A percentile compares a stretch with the other conserved stretches of the same genome.
Evolutionary conservation across 73 alveolate species (phyloP).

Genomic region (Diophrys appendiculata): DNA sequence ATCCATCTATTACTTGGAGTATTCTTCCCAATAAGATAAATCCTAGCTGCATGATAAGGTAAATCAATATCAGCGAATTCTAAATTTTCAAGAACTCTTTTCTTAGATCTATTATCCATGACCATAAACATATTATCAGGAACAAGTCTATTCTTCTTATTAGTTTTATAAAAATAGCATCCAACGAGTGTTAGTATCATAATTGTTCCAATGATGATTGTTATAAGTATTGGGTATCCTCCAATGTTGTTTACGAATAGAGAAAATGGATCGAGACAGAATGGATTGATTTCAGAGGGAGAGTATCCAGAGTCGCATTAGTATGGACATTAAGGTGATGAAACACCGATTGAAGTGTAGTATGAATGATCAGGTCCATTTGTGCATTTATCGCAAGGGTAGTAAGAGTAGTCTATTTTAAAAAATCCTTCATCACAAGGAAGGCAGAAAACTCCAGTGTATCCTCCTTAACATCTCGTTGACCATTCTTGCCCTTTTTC

Average conservation of each 20-base stretch:
- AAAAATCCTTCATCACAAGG: constrained; percentile 15
- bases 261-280: constrained; percentile 20
- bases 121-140: no score
- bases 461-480: constrained; percentile 27
- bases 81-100: neutral
- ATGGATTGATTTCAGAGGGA: constrained; percentile 9
- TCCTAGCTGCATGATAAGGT: constrained; percentile 15
- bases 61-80: constrained; percentile 19
- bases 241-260: constrained; percentile 12
- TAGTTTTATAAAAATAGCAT: neutral
- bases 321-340: constrained; percentile 1
- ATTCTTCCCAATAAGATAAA: constrained; percentile 9
- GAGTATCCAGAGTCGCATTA: constrained; percentile 3
- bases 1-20: constrained; percentile 11
- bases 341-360: neutral
- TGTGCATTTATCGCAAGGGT: constrained; percentile 1
- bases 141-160: neutral
- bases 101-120: neutral
- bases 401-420: constrained; percentile 23
- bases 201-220: neutral
- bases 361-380: constrained; percentile 10
- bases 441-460: constrained; percentile 11
- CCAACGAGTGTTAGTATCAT: neutral
- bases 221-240: constrained; percentile 9
- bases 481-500: constrained; percentile 22